A percentile compares a stretch with the other conserved stretches of the same genome.
These are phyloP conservation scores for Limnanthes douglasii DNA, from an alignment of 345 rosid species.

Conservation along the genomic window DNA sequence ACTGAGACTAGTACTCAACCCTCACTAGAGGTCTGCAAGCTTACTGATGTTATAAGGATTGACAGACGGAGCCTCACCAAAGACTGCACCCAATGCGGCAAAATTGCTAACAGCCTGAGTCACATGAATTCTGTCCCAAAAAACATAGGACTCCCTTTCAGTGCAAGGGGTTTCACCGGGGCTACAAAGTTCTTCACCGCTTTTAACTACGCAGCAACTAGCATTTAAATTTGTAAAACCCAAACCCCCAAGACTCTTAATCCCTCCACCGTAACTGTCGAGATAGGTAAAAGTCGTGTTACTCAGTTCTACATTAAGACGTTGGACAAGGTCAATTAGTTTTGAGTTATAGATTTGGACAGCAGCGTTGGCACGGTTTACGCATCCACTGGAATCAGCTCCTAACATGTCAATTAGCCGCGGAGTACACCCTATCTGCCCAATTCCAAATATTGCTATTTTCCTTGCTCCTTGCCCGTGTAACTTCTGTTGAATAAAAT, in stretches of 20 bases:
- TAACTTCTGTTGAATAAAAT: background rate
- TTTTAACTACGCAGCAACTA: background rate
- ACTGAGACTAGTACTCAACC: too few species aligned
- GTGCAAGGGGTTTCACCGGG: constrained; percentile 10
- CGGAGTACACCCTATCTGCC: constrained; percentile 5
- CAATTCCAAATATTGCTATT: constrained; percentile 1
- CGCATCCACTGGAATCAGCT: background rate
- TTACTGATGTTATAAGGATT: too few species aligned
- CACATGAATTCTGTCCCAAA: constrained; percentile 27
- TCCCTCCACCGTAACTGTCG: background rate
- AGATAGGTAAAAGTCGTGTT: constrained; percentile 2
- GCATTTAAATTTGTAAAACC: constrained; percentile 7
- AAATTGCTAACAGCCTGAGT: constrained; percentile 10
- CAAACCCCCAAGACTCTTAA: background rate
- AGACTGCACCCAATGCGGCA: too few species aligned
- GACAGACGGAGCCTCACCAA: too few species aligned
- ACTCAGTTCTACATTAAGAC: background rate
- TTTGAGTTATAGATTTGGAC: constrained; percentile 1
- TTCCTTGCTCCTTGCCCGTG: constrained; percentile 8
- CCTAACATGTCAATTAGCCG: background rate
- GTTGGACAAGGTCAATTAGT: background rate
- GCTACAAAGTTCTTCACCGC: constrained; percentile 5
- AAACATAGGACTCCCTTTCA: constrained; percentile 5
- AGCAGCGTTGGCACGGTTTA: background rate
- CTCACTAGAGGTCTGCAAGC: too few species aligned